Conservation (phyloP, 2,329 filamentous ascomycete species). For the Pseudogymnoascus sp. region DNA sequence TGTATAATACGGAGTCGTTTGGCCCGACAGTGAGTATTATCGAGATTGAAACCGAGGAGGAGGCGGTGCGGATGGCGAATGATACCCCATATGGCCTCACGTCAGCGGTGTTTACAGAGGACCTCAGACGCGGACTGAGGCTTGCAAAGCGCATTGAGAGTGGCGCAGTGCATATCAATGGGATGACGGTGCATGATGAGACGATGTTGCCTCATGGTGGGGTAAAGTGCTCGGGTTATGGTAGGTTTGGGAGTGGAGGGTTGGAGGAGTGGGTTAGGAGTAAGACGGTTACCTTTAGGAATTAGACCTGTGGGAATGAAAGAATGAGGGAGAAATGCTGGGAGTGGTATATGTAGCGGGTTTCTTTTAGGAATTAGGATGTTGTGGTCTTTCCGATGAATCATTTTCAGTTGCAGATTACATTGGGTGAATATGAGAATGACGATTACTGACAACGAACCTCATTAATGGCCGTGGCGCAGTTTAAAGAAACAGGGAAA, state of each 20-base stretch:
- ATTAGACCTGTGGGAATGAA: neutral
- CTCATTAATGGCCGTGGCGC: neutral
- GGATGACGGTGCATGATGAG: conserved; percentile 59
- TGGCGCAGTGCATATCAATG: conserved; percentile 61
- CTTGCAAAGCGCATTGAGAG: conserved; percentile 56
- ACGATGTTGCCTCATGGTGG: conserved; percentile 56
- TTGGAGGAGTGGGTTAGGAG: conserved; percentile 54
- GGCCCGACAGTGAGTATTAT: conserved; percentile 67
- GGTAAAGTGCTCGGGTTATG: conserved; percentile 55
- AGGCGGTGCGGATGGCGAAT: conserved; percentile 67
- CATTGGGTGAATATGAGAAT: neutral
- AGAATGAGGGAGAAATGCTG: neutral
- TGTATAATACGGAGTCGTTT: conserved; percentile 70
- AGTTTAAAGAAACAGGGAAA: too few species aligned
- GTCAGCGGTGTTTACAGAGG: conserved; percentile 63
- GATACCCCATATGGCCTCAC: conserved; percentile 73
- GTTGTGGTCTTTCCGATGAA: neutral
- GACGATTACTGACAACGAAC: neutral
- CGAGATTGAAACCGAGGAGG: conserved; percentile 58
- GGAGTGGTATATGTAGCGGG: neutral
- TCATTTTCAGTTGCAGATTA: neutral
- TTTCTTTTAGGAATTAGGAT: neutral
- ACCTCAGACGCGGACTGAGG: conserved; percentile 51
- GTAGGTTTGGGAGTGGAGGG: conserved; percentile 46
- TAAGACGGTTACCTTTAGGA: conserved; percentile 53